Evolutionary conservation across 805 yeast species (phyloP).

Genomic region (Yarrowia keelungensis): DNA sequence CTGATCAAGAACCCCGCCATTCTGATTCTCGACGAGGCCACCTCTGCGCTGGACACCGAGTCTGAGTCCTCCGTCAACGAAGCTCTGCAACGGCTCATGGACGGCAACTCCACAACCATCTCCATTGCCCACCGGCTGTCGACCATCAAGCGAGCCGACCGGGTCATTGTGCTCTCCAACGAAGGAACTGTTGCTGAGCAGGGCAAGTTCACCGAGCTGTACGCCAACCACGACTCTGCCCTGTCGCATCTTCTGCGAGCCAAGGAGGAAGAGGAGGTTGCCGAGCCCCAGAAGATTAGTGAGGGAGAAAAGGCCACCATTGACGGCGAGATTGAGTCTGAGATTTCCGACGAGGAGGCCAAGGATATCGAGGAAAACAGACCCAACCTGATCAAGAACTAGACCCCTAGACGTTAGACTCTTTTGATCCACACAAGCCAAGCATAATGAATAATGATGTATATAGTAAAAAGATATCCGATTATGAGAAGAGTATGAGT

Average conservation of each 20-base stretch:
- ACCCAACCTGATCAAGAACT: constrained; percentile 25
- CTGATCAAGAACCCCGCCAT: constrained; percentile 78
- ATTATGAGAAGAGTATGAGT: constrained; percentile 5
- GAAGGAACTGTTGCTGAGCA: constrained; percentile 79
- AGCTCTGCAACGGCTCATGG: constrained; percentile 64
- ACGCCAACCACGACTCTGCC: constrained; percentile 55
- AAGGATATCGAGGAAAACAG: constrained; percentile 45
- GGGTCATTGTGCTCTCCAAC: constrained; percentile 77
- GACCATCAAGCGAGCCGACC: constrained; percentile 82
- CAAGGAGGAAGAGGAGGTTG: constrained; percentile 41
- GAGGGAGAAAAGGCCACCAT: constrained; percentile 46
- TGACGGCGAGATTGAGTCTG: constrained; percentile 46
- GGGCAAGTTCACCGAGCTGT: constrained; percentile 64
- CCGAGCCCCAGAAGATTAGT: not conserved
- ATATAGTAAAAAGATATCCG: constrained; percentile 28
- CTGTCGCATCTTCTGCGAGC: constrained; percentile 50
- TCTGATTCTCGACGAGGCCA: constrained; percentile 90
- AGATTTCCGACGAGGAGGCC: constrained; percentile 49
- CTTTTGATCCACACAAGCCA: constrained; percentile 8
- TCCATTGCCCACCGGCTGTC: constrained; percentile 92
- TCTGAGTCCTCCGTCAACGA: constrained; percentile 85
- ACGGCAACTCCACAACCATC: constrained; percentile 68
- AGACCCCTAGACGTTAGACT: constrained; percentile 10
- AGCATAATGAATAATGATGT: constrained; percentile 37
- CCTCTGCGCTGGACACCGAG: constrained; percentile 89